Base-by-base conservation (phyloP, 495 filamentous ascomycete genomes). In the Penicillium malachiteum region DNA sequence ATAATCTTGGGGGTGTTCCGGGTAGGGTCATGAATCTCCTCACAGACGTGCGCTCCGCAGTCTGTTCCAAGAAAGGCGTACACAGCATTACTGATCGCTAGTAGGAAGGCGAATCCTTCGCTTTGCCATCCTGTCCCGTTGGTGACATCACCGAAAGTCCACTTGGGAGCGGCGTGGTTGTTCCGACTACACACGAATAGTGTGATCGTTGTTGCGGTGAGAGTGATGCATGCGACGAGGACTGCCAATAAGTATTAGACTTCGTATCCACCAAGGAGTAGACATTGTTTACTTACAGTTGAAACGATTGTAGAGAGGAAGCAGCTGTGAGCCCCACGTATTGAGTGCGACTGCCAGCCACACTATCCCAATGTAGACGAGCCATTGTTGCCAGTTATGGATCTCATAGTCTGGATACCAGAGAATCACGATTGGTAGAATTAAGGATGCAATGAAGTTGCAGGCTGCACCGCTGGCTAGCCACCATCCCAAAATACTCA, bases 401-500 rank as follows among this genome's bases (percentile, higher is more conserved):
- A n/a, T 38, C 17, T 50, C 17, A 33, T 56, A 51, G 30, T 56
- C 54, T 35, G 48, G 54, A 39, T 56, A 51, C 54, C 48, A 56
- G 7, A 56, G 14, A 26, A 17, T 32, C 4, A 33, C 48, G 38
- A 56, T 56, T 10, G 47, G 37, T 13, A 56, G 17, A n/a, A 56
- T 45, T 12, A 56, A 30, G 0, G 54, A 56, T 31, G 54, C 26
- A 16, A 56, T 46, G 33, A 56, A 56, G 18, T 56, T 56, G 47
- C 47, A 50, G 5, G 35, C 55, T 12, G 55, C 17, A 32, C 30
- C 55, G 9, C 40, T 44, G 1, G 38, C 55, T 2, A 57, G 48
- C 55, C 55, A 57, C 55, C 55, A 57, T 1, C 55, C 55, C 9
- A 57, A 14, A 7, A 57, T 52, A 33, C 55, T 57, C 18, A 57